Evolutionary conservation across 768 basidiomycete species (phyloP).

Genomic region (Candolleomyces efflorescens): DNA sequence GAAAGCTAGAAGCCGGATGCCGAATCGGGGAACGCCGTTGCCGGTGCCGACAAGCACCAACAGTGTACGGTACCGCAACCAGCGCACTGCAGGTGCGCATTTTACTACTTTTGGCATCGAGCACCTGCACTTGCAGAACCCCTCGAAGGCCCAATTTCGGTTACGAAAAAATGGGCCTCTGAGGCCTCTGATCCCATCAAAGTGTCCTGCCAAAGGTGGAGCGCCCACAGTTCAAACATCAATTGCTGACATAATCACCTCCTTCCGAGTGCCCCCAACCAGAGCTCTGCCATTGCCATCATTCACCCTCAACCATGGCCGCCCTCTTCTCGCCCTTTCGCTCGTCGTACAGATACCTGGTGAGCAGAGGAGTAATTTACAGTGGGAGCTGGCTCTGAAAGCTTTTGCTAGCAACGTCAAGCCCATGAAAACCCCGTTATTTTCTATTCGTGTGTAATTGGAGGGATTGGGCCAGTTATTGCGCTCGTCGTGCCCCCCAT

Average conservation of each 20-base stretch:
- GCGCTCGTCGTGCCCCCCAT: slow-evolving; percentile 76
- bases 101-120: too few species aligned
- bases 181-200: too few species aligned
- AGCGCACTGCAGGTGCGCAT: too few species aligned
- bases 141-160: too few species aligned
- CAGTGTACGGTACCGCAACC: too few species aligned
- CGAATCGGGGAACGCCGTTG: too few species aligned
- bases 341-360: slow-evolving; percentile 49
- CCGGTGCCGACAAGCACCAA: too few species aligned
- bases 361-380: slow-evolving; percentile 13
- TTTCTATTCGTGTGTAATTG: slow-evolving; percentile 81
- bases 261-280: neutral
- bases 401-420: slow-evolving; percentile 66
- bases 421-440: slow-evolving; percentile 90
- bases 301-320: slow-evolving; percentile 30
- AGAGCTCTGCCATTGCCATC: neutral
- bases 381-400: neutral
- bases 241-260: neutral
- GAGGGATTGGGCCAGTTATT: slow-evolving; percentile 70
- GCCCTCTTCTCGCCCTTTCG: slow-evolving; percentile 44
- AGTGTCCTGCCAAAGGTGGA: slow-evolving; percentile 2
- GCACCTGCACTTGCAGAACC: too few species aligned
- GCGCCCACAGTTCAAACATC: neutral
- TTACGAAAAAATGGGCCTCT: too few species aligned
- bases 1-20: too few species aligned